These are phyloP conservation scores for Asterochloris erici DNA, from an alignment of 139 green algal species.

Conservation along the genomic window DNA sequence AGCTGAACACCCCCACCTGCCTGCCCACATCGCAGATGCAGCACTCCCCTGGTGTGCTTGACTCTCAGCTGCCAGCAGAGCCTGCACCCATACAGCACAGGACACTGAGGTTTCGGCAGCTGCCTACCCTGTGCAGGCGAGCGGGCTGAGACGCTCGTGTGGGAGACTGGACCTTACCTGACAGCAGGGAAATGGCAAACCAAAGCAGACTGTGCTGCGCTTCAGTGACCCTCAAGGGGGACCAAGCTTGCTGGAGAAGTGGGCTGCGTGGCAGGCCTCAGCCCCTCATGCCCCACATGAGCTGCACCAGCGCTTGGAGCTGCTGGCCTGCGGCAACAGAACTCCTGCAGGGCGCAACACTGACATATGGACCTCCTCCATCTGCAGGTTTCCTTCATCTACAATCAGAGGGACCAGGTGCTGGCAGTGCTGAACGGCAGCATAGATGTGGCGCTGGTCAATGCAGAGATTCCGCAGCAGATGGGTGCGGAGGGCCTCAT, in stretches of 20 bases:
- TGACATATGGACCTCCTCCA: background rate
- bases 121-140: no score
- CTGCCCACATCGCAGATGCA: no score
- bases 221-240: background rate
- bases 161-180: no score
- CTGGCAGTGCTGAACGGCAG: constrained; percentile 2
- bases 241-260: background rate
- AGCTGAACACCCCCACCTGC: no score
- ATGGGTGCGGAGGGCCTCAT: background rate
- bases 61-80: no score
- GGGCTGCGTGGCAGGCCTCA: background rate
- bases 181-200: background rate
- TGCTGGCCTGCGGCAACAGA: background rate
- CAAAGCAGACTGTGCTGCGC: background rate
- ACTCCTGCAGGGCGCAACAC: background rate
- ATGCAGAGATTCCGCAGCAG: background rate
- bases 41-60: no score
- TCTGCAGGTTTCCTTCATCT: constrained; percentile 5
- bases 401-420: background rate
- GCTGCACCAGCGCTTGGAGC: background rate
- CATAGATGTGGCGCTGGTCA: constrained; percentile 1
- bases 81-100: no score
- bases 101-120: no score
- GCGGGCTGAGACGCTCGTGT: no score
- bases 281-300: background rate